Percentiles rank a stretch among this genome's conserved stretches.
Conservation (phyloP, 768 basidiomycete species). For the Rhizopogon sp. region DNA sequence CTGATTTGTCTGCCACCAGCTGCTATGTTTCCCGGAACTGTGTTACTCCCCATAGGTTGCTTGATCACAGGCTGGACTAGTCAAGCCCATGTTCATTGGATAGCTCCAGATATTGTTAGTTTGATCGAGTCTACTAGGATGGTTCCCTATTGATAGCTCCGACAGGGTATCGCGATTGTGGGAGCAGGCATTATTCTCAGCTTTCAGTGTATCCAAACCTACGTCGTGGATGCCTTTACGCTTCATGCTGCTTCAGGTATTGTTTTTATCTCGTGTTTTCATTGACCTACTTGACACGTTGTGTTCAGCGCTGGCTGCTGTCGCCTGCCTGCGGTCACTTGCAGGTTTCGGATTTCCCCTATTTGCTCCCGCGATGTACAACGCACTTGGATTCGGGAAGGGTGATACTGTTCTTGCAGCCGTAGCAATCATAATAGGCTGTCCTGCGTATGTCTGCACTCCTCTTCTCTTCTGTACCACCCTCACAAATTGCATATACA, state of each 20-base stretch:
- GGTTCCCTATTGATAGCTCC: not conserved
- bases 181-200: slow-evolving; percentile 54
- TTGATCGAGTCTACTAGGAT: not conserved
- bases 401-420: slow-evolving; percentile 62
- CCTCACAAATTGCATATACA: slow-evolving; percentile 16
- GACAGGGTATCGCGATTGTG: slow-evolving; percentile 51
- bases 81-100: slow-evolving; percentile 56
- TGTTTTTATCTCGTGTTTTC: slow-evolving; percentile 5
- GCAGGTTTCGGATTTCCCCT: slow-evolving; percentile 76
- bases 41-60: slow-evolving; percentile 62
- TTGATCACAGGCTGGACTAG: slow-evolving; percentile 71
- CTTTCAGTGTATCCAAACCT: slow-evolving; percentile 63
- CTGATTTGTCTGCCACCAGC: slow-evolving; percentile 29
- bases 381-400: slow-evolving; percentile 62
- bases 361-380: slow-evolving; percentile 69
- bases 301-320: slow-evolving; percentile 56
- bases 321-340: slow-evolving; percentile 55
- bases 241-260: slow-evolving; percentile 64
- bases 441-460: slow-evolving; percentile 35
- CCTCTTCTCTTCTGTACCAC: not conserved
- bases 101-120: slow-evolving; percentile 61
- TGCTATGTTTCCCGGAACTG: slow-evolving; percentile 52
- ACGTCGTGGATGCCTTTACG: slow-evolving; percentile 64
- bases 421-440: slow-evolving; percentile 53
- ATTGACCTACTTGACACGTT: not conserved